Percentiles rank a stretch among this genome's conserved stretches.
These are phyloP conservation scores for Candida golubevii DNA, from an alignment of 805 yeast genomes.

Conservation along the genomic window DNA sequence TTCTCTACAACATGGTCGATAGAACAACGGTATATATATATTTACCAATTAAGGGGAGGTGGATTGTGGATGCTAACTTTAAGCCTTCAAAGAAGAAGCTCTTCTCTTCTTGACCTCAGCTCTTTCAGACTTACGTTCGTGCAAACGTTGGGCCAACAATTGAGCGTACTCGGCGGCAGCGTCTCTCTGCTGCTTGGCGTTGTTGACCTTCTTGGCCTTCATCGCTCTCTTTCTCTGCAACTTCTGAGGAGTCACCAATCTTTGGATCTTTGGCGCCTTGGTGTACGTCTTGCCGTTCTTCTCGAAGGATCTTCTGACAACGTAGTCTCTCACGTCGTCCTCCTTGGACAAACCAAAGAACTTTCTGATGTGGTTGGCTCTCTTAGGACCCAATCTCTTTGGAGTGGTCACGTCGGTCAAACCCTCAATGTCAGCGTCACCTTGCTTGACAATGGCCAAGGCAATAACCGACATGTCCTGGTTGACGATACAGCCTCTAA, in stretches of 20 bases:
- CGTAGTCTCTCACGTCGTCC: conserved; percentile 79
- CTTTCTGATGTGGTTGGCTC: conserved; percentile 99
- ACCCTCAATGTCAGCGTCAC: conserved; percentile 94
- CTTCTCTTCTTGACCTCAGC: conserved; percentile 99
- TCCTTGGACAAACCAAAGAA: conserved; percentile 97
- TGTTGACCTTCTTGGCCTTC: conserved; percentile 87
- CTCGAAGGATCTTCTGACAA: conserved; percentile 96
- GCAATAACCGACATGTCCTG: conserved; percentile 95
- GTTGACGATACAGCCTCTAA: conserved; percentile 98
- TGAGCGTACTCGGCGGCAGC: conserved; percentile 99
- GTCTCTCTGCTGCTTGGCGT: conserved; percentile 98
- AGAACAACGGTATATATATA: conserved; percentile 14
- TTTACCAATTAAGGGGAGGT: conserved; percentile 17
- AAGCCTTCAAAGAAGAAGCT: conserved; percentile 97
- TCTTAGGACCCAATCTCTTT: conserved; percentile 99
- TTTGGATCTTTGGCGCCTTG: conserved; percentile 99
- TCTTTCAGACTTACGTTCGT: conserved; percentile 97
- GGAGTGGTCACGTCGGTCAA: conserved; percentile 92
- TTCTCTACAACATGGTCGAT: background rate
- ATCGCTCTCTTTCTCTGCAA: conserved; percentile 98
- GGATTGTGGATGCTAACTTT: conserved; percentile 22
- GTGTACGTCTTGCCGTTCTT: conserved; percentile 98
- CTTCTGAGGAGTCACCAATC: conserved; percentile 98
- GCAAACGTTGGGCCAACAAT: conserved; percentile 95
- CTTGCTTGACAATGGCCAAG: conserved; percentile 92